These are phyloP conservation scores for Kwoniella sp. DNA, from an alignment of 768 basidiomycete species.

Conservation along the genomic window DNA sequence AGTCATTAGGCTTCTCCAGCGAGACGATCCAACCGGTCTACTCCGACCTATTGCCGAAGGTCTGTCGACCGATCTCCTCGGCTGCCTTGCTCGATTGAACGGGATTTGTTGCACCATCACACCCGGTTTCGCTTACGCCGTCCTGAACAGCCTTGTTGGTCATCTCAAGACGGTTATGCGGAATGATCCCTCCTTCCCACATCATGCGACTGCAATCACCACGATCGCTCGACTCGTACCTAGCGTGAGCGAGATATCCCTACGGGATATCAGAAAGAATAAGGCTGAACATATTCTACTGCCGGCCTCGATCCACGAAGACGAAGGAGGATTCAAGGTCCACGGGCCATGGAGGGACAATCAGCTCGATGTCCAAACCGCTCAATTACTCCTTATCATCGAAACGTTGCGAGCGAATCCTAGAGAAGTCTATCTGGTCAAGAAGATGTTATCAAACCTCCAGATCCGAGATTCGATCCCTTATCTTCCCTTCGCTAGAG, in stretches of 20 bases:
- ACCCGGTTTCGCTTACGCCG: conserved; percentile 40
- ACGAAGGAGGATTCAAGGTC: conserved; percentile 45
- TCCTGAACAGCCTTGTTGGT: conserved; percentile 38
- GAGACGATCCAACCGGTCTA: conserved; percentile 36
- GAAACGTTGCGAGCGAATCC: conserved; percentile 39
- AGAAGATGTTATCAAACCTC: conserved; percentile 49
- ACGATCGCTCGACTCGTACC: conserved; percentile 30
- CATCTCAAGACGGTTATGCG: conserved; percentile 34
- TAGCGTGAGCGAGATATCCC: conserved; percentile 31
- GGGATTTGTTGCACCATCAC: conserved; percentile 16
- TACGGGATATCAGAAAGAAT: conserved; percentile 45
- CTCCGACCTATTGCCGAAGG: conserved; percentile 33
- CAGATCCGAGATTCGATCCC: conserved; percentile 37
- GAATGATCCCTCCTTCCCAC: conserved; percentile 9
- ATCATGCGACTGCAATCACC: conserved; percentile 27
- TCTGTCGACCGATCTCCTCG: conserved; percentile 22
- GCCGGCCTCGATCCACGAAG: conserved; percentile 49
- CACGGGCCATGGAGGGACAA: conserved; percentile 44
- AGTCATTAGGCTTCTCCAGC: conserved; percentile 29
- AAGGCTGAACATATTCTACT: conserved; percentile 44
- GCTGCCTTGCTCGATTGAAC: conserved; percentile 30
- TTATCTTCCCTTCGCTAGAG: conserved; percentile 35
- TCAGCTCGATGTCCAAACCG: conserved; percentile 35
- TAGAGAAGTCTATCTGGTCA: conserved; percentile 41
- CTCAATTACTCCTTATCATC: conserved; percentile 38